phyloP scores from a whole-genome alignment of 1,284 basidiomycete species.

The Pyrrhoderma lamaoense region DNA sequence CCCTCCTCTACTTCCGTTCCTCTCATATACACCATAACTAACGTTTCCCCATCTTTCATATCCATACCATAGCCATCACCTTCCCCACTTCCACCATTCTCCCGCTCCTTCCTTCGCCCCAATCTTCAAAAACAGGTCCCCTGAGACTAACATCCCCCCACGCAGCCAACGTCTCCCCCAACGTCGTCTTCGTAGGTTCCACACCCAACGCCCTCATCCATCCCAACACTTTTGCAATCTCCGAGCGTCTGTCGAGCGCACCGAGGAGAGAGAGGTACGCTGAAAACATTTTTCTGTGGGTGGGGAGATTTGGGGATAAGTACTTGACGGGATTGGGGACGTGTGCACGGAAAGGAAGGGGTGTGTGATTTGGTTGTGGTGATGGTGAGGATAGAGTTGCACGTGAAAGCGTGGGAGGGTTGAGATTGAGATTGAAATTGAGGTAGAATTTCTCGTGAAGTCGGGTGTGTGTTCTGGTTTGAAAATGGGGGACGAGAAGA shows the following conservation, averaged over 20 bases:
- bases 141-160: conserved; percentile 64
- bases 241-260: conserved; percentile 38
- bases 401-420: not conserved
- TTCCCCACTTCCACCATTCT: not conserved
- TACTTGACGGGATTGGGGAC: not conserved
- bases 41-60: not conserved
- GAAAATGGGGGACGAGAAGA: not conserved
- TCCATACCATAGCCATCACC: not conserved
- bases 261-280: conserved; percentile 62
- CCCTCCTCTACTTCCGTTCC: conserved; percentile 13
- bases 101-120: conserved; percentile 17
- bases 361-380: too few relatives aligned
- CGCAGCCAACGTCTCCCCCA: conserved; percentile 59
- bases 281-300: conserved; percentile 44
- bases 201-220: conserved; percentile 70
- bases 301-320: conserved; percentile 17
- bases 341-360: too few relatives aligned
- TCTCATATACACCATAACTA: too few relatives aligned
- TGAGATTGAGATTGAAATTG: not conserved
- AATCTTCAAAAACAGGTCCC: conserved; percentile 46
- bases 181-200: conserved; percentile 43
- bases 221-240: conserved; percentile 64
- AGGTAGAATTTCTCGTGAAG: not conserved
- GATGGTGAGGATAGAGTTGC: not conserved
- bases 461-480: not conserved